Conservation (phyloP, 495 filamentous ascomycete species). For the Xanthoparmelia taractica region DNA sequence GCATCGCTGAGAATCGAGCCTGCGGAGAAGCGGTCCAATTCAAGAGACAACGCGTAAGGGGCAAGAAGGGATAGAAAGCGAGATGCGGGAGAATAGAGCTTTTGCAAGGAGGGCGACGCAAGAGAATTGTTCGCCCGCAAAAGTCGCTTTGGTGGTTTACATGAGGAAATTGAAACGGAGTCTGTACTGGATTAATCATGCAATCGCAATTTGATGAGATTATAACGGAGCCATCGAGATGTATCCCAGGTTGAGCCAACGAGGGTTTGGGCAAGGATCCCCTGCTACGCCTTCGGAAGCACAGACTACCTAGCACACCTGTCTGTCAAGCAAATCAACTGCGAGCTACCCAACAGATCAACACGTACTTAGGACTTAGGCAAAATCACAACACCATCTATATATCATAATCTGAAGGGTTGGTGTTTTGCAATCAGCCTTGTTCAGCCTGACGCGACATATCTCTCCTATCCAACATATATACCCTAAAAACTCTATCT, state of each 20-base stretch:
- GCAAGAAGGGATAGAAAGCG: conserved; percentile 21
- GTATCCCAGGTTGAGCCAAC: neutral
- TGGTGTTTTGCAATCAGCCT: neutral
- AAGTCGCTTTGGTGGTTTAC: neutral
- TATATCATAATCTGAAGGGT: no score
- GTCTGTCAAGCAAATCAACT: neutral
- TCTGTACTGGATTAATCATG: neutral
- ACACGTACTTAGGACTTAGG: neutral
- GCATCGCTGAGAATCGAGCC: conserved; percentile 13
- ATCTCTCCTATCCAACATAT: neutral
- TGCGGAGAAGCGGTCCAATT: conserved; percentile 21
- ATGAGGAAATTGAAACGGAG: neutral
- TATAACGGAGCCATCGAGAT: no score
- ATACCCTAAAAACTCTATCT: no score
- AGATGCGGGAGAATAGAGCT: conserved; percentile 4
- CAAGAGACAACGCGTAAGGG: conserved; percentile 22
- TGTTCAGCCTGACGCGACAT: neutral
- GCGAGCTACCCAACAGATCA: neutral
- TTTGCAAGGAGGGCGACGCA: neutral
- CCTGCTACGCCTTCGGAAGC: conserved; percentile 3
- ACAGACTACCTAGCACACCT: neutral
- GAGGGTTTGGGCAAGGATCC: neutral
- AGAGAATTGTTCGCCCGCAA: conserved; percentile 13
- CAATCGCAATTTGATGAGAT: neutral
- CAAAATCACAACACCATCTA: no score